Conservation (phyloP, 2,329 filamentous ascomycete species). For the Boeremia exigua region DNA sequence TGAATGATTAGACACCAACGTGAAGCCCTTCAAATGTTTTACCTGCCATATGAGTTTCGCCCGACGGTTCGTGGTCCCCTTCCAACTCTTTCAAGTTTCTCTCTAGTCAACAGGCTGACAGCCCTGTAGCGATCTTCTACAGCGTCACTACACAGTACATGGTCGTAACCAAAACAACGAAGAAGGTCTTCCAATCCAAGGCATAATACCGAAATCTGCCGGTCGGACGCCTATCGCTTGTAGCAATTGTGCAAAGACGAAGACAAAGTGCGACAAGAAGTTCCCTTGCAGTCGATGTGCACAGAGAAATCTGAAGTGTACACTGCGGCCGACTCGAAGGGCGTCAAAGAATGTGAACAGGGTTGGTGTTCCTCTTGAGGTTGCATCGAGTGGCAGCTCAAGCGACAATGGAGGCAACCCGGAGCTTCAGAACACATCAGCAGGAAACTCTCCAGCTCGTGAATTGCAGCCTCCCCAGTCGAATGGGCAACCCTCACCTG, state of each 20-base stretch:
- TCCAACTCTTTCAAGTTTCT: conserved; percentile 3
- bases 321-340: conserved; percentile 55
- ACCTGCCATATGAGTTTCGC: conserved; percentile 63
- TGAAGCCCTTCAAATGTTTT: conserved; percentile 63
- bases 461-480: conserved; percentile 34
- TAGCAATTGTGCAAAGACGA: conserved; percentile 61
- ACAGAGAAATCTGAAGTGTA: conserved; percentile 56
- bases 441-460: conserved; percentile 43
- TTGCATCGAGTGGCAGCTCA: conserved; percentile 36
- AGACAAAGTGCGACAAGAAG: conserved; percentile 62
- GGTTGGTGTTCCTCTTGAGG: conserved; percentile 31
- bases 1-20: conserved; percentile 54
- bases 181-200: conserved; percentile 55
- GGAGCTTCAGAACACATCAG: conserved; percentile 40
- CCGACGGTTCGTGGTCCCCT: conserved; percentile 50
- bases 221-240: conserved; percentile 60
- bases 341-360: conserved; percentile 52
- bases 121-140: conserved; percentile 55
- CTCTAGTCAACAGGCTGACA: conserved; percentile 19
- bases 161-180: conserved; percentile 58
- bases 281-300: conserved; percentile 61
- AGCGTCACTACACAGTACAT: conserved; percentile 60
- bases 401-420: conserved; percentile 44
- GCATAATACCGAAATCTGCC: conserved; percentile 60
- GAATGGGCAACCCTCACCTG: conserved; percentile 28